phyloP scores from a whole-genome alignment of 2,329 filamentous ascomycete genomes.

The Albophoma yamanashiensis region DNA sequence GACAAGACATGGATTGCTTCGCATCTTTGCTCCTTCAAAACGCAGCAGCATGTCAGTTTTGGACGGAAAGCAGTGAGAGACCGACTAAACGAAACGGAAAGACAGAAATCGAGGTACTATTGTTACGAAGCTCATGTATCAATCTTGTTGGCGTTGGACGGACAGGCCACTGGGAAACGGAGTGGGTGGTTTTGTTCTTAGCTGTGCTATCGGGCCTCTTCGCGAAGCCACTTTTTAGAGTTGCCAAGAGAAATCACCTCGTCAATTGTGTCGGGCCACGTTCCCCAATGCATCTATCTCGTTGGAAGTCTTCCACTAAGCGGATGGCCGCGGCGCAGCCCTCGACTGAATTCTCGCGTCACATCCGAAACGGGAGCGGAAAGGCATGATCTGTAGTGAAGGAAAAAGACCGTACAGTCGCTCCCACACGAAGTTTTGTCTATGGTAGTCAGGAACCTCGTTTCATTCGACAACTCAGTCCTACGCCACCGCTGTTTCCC shows the following conservation, averaged over 20 bases:
- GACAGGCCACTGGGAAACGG: background rate
- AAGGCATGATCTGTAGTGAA: background rate
- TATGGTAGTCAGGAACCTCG: background rate
- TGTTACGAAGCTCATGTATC: background rate
- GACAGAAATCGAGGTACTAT: too few relatives aligned
- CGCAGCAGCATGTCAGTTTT: background rate
- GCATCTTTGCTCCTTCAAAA: background rate
- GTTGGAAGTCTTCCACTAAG: background rate
- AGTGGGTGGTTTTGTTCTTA: background rate
- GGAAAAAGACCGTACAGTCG: background rate
- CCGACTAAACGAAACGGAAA: background rate
- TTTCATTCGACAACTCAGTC: background rate
- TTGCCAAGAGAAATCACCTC: background rate
- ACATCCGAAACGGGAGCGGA: background rate
- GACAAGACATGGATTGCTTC: background rate
- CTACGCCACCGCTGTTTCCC: background rate
- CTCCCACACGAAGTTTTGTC: background rate
- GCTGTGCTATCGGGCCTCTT: background rate
- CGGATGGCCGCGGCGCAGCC: background rate
- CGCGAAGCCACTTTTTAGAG: background rate
- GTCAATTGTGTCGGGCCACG: background rate
- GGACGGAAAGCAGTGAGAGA: background rate
- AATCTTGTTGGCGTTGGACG: background rate
- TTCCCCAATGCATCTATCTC: background rate
- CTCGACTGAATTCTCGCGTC: too few relatives aligned